Percentiles rank a stretch among this genome's conserved stretches.
These are phyloP conservation scores for Cladorrhinum sp. DNA, from an alignment of 2,329 filamentous ascomycete genomes.

Conservation along the genomic window DNA sequence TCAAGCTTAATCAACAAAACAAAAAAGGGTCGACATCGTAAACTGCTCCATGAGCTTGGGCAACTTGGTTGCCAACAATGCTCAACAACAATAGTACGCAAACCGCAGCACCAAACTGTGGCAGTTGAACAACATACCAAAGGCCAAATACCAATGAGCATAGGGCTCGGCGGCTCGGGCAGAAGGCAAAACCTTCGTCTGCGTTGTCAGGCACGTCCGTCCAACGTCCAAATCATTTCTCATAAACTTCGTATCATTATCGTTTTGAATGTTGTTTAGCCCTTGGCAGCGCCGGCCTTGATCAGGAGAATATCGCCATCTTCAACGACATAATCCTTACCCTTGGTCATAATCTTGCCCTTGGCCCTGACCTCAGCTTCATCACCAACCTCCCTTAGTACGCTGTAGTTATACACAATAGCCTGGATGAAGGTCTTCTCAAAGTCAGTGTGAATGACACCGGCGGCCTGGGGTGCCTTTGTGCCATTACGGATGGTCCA, in stretches of 20 bases:
- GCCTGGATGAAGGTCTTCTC: constrained; percentile 99
- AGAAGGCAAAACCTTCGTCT: neutral
- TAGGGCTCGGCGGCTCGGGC: neutral
- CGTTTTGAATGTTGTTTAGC: constrained; percentile 35
- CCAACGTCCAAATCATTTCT: constrained; percentile 8
- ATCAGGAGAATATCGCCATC: constrained; percentile 82
- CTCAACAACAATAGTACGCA: neutral
- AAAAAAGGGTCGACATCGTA: neutral
- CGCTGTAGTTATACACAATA: constrained; percentile 85
- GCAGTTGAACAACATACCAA: neutral
- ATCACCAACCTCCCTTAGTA: constrained; percentile 81
- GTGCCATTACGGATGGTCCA: constrained; percentile 96
- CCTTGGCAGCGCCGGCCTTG: constrained; percentile 83
- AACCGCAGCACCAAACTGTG: neutral
- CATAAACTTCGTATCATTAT: constrained; percentile 18
- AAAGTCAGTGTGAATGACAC: constrained; percentile 97
- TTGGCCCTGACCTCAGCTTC: constrained; percentile 83
- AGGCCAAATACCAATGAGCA: neutral
- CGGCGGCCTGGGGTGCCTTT: constrained; percentile 95
- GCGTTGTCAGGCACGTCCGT: neutral
- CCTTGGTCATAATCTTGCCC: constrained; percentile 97
- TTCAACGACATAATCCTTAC: constrained; percentile 91
- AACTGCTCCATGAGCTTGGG: neutral
- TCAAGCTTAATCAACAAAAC: neutral
- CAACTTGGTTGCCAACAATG: neutral